Evolutionary conservation across 768 basidiomycete species (phyloP), one percentile per base, ranked within the genome.

Genomic region (Termitomyces sp.): DNA sequence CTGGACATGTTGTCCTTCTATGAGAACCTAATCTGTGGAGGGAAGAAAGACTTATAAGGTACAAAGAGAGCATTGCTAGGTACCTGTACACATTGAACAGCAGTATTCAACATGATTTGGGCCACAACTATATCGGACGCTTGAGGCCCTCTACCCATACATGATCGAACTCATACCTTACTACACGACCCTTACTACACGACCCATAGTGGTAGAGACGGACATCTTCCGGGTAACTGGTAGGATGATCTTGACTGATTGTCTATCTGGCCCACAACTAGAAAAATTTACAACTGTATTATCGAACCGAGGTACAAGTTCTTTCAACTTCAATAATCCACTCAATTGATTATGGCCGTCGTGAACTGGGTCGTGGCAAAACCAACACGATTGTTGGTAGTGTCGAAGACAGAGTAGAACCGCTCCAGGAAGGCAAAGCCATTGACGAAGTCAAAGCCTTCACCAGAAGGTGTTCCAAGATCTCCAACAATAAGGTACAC

Each of bases 331-430:
- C 6, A 15, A 28, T 49, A 60, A 45, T 33, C 22, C 54, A 4
- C 51, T 70, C 70, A 77, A 61, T 77, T 79, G 31, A 62, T 68
- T 12, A 71, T 80, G 4, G 83, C 75, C 16, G 62, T 59, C 0
- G 86, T 86, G 68, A 73, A 81, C 10, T 72, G 55, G 8, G 78
- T 85, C 29, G 75, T 80, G 6, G 85, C 83, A 57, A 86, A 73
- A 20, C 85, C 84, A 56, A 86, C 75, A 18, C 73, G 81, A 50
- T 67, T 70, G 72, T 83, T 81, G 45, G 75, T 68, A 46, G 85
- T 83, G 65, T 88, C 86, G 64, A 72, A 87, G 37, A 86, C 85
- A 31, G 80, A 75, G 72, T 87, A 87, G 78, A 83, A 87, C 16
- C 86, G 82, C 69, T 77, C 74, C 28, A 85, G 72, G 76, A 82